phyloP scores from a whole-genome alignment of 768 basidiomycete species.

The Polyporus arcularius region DNA sequence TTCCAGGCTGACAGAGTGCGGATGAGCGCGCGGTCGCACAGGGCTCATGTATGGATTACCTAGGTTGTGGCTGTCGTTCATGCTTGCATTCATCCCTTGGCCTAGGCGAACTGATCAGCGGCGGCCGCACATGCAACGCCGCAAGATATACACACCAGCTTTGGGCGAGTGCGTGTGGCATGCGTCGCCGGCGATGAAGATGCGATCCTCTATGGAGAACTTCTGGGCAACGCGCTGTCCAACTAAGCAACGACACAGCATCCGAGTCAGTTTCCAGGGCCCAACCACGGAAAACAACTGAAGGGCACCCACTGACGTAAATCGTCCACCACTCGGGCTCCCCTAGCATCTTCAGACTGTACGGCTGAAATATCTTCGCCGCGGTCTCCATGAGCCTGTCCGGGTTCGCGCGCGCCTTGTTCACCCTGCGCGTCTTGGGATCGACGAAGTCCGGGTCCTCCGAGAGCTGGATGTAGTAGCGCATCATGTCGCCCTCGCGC shows the following conservation, averaged over 20 bases:
- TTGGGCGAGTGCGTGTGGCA: constrained; percentile 49
- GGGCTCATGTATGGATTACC: constrained; percentile 20
- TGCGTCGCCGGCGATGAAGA: constrained; percentile 60
- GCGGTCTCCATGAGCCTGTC: constrained; percentile 47
- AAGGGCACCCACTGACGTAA: constrained; percentile 33
- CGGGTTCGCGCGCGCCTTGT: constrained; percentile 40
- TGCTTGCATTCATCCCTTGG: constrained; percentile 54
- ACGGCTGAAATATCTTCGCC: constrained; percentile 44
- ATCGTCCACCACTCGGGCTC: constrained; percentile 52
- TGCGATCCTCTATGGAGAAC: constrained; percentile 46
- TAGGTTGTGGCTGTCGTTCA: constrained; percentile 55
- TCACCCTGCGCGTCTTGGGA: constrained; percentile 41
- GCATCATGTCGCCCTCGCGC: constrained; percentile 47
- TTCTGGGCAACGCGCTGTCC: constrained; percentile 56
- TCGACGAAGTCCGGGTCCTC: constrained; percentile 40
- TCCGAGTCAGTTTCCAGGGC: background rate
- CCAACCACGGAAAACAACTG: background rate
- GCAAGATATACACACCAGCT: constrained; percentile 32
- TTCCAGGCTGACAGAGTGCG: constrained; percentile 46
- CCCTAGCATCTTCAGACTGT: constrained; percentile 30
- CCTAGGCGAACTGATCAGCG: constrained; percentile 21
- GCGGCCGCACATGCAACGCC: background rate
- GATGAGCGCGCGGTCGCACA: background rate
- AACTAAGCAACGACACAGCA: constrained; percentile 34
- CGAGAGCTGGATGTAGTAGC: constrained; percentile 53